Conservation (phyloP, 371 early-diverging fungal species). For the Mucor sp. region DNA sequence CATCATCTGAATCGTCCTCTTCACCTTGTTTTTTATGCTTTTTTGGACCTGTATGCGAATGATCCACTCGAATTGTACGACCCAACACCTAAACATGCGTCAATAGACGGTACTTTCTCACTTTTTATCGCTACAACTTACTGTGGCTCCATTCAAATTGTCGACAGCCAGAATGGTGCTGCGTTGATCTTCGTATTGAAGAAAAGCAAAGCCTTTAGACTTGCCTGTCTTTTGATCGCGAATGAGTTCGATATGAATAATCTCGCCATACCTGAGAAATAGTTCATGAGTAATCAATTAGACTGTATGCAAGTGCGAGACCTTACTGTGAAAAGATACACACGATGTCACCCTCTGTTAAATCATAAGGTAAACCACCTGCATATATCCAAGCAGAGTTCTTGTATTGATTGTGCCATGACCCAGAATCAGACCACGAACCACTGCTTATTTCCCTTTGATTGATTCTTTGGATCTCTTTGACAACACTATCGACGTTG, state of each 20-base stretch:
- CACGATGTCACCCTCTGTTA: slow-evolving; percentile 92
- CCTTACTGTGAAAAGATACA: slow-evolving; percentile 89
- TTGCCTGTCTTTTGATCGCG: slow-evolving; percentile 87
- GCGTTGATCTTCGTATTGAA: slow-evolving; percentile 94
- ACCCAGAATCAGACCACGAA: slow-evolving; percentile 51
- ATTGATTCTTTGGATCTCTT: slow-evolving; percentile 79
- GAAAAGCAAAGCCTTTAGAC: slow-evolving; percentile 87
- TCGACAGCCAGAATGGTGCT: slow-evolving; percentile 93
- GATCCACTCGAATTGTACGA: slow-evolving; percentile 42
- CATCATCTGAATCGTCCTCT: slow-evolving; percentile 52
- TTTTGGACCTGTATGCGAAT: slow-evolving; percentile 56
- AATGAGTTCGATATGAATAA: slow-evolving; percentile 85
- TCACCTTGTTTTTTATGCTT: slow-evolving; percentile 38
- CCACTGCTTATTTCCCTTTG: slow-evolving; percentile 54
- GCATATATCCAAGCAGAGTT: slow-evolving; percentile 89
- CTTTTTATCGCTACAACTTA: slow-evolving; percentile 23
- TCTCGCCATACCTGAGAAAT: slow-evolving; percentile 78
- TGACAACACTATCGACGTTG: slow-evolving; percentile 57
- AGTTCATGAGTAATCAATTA: background rate
- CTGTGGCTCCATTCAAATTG: slow-evolving; percentile 87
- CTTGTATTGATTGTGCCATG: slow-evolving; percentile 92
- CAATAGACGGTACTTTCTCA: background rate
- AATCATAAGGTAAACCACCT: slow-evolving; percentile 83
- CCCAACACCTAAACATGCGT: slow-evolving; percentile 23
- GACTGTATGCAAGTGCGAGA: too few relatives aligned